Base-by-base conservation (phyloP, 805 yeast species). In the Helenozyma rhizophorensis region DNA sequence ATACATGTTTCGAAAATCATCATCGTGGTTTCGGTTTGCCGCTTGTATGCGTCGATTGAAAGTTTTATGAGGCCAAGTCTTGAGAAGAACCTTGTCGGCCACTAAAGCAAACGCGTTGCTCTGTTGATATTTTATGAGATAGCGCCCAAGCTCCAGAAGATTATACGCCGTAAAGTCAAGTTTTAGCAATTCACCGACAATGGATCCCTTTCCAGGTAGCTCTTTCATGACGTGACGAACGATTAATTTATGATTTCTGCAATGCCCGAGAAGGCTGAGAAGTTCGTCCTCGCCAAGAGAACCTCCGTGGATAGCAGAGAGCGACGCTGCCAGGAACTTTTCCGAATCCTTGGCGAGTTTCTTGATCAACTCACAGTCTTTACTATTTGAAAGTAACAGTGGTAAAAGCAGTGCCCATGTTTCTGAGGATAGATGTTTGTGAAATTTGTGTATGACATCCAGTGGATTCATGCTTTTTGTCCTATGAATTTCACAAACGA, bases 1-100 rank as follows among this genome's bases (percentile, higher is more conserved):
- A 21, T 40, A 39, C 13, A 42, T 34, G 18, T 37, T 34, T 14
- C 43, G 46, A 21, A 48, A 40, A 18, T 44, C 49, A 25, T 41
- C 36, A 9, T 22, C 7, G 5, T 6, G 19, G 5, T 17, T 17
- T 5, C 19, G 19, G 19, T 8, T 8, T 8, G 8, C 7, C 5
- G 7, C 8, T 22, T 21, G 22, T 11, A 39, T 27, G 11, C 32
- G 24, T 17, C 30, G 23, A 19, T 14, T 34, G 22, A 47, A 30
- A 1, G 16, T 21, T 7, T 37, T 24, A 10, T 34, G 33, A 5
- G 32, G 30, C 39, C 53, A 43, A 5, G 47, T 31, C 9, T 30
- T 26, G 21, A 27, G 18, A 12, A 28, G 31, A 1, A 23, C 25
- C 9, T n/a, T 26, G 8, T 27, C 17, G 19, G 31, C 26, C 19